Evolutionary conservation across 1,284 basidiomycete genomes (phyloP).

Genomic region (Trametes polyzona): DNA sequence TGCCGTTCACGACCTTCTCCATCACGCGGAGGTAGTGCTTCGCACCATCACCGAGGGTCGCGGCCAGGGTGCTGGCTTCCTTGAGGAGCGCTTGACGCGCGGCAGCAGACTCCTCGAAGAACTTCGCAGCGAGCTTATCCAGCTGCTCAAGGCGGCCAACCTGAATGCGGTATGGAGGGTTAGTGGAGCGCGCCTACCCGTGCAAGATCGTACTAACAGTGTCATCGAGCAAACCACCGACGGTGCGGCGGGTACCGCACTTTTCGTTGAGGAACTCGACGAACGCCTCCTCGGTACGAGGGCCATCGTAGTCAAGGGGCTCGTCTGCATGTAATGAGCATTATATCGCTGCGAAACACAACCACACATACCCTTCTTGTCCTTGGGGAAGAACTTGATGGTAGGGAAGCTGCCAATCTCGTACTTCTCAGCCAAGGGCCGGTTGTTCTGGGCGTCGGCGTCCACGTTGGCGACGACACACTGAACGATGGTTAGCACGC

Average conservation of each 20-base stretch:
- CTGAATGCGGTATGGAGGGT: no score
- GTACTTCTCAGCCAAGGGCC: conserved; percentile 75
- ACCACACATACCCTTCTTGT: conserved; percentile 26
- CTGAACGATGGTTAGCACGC: conserved; percentile 41
- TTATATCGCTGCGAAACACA: not conserved
- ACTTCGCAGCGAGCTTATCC: conserved; percentile 79
- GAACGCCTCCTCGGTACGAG: conserved; percentile 71
- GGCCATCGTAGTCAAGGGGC: conserved; percentile 70
- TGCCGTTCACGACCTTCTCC: conserved; percentile 81
- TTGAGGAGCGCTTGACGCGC: conserved; percentile 65
- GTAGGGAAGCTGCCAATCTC: conserved; percentile 84
- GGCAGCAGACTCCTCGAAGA: conserved; percentile 66
- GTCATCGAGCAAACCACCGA: conserved; percentile 82
- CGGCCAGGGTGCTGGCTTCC: conserved; percentile 58
- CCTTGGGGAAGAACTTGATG: conserved; percentile 93
- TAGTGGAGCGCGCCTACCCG: no score
- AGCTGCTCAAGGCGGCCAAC: conserved; percentile 85
- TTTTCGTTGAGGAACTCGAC: conserved; percentile 83
- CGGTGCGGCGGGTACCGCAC: conserved; percentile 84
- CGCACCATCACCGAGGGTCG: conserved; percentile 53
- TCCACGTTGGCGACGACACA: conserved; percentile 91
- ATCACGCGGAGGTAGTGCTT: conserved; percentile 90
- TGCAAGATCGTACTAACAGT: conserved; percentile 52
- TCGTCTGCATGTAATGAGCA: conserved; percentile 38
- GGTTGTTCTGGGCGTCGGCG: conserved; percentile 85